Evolutionary conservation across 768 basidiomycete species (phyloP), one percentile per base, ranked within the genome.

Genomic region (Podaxis carcinomalis): DNA sequence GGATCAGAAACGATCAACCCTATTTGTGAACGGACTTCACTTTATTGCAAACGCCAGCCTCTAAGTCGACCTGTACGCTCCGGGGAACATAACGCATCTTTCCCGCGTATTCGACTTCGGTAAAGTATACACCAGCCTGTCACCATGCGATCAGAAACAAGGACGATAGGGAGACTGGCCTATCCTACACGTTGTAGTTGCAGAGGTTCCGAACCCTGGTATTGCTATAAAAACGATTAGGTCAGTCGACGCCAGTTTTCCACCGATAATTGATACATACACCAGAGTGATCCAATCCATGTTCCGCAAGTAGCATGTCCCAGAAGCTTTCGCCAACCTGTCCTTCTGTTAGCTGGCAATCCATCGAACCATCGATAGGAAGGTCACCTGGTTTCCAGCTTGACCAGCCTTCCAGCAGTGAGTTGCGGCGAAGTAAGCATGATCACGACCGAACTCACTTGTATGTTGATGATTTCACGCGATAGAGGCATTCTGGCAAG

Each of bases 21-120:
- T 35, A 62, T 21, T 50, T n/a, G 11, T 14, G 40, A 46, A 27
- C 11, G 9, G 10, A 13, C 74, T 87, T 56, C 63, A 91, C 89
- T 56, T 80, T 83, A 65, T 95, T 86, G 69, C 89, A 86, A 9
- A 97, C 95, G 9, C 92, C 92, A 6, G 86, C 78, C 72, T 98
- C 95, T 46, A 98, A 78, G 78, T 98, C 95, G 65, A 97, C 76
- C 70, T 94, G 93, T 3, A 97, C 83, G 62, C 90, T 91, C 37
- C 95, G 83, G 10, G 95, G 95, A 5, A 98, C 92, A 65, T 91
- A 95, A 75, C 92, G 93, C 59, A 82, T 75, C 11, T 72, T 70
- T 2, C 75, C 75, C 19, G 75, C 77, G 5, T 73, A 71, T 1
- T 84, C 79, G 10, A 93, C 78, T 70, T 92, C 89, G 10, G 80